phyloP scores from a whole-genome alignment of 169 alveolate species.

The Eimeria praecox region DNA sequence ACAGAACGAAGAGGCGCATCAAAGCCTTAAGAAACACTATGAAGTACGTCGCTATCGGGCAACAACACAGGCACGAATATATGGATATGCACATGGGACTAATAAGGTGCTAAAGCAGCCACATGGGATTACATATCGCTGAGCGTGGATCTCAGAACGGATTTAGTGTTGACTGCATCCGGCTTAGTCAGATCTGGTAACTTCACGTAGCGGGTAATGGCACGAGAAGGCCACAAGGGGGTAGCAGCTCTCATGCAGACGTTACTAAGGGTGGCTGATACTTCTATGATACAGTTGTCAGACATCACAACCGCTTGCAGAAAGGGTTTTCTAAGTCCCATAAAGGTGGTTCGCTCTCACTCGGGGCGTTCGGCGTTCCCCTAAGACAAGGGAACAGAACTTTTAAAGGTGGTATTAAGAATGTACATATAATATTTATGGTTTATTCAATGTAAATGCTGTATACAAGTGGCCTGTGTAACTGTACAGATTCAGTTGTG shows the following conservation, averaged over 20 bases:
- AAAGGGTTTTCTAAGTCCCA: no score
- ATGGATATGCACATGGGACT: background rate
- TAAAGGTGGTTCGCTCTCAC: no score
- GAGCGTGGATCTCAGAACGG: background rate
- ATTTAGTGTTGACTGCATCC: background rate
- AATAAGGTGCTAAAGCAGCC: background rate
- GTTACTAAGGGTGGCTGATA: no score
- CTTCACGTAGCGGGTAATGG: background rate
- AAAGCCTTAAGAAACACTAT: background rate
- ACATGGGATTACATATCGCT: background rate
- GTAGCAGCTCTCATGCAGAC: background rate
- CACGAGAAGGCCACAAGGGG: background rate
- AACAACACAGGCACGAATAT: background rate
- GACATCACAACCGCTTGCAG: no score
- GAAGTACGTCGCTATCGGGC: background rate
- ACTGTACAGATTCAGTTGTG: no score
- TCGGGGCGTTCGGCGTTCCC: no score
- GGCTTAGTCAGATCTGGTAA: background rate
- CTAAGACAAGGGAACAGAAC: no score
- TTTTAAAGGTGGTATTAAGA: no score
- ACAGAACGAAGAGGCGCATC: background rate
- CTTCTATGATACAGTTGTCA: no score
- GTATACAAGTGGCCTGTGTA: no score
- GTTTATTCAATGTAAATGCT: no score
- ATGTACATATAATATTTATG: no score